Evolutionary conservation across 768 basidiomycete genomes (phyloP).

Genomic region (Pulveroboletus sp.): DNA sequence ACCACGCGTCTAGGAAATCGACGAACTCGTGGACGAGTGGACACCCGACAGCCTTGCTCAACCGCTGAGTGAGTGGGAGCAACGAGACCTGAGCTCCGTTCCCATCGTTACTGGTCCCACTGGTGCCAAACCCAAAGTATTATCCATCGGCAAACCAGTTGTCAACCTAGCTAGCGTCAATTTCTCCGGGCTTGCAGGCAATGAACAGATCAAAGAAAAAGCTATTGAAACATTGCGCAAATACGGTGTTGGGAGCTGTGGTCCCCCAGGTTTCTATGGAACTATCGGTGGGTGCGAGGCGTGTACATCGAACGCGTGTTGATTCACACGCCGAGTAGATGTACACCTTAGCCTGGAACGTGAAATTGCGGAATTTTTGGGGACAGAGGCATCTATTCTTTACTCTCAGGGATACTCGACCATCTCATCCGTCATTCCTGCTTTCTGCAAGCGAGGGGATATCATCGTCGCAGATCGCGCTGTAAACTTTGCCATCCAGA

Average conservation of each 20-base stretch:
- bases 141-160: slow-evolving; percentile 66
- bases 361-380: slow-evolving; percentile 87
- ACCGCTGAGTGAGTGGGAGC: slow-evolving; percentile 55
- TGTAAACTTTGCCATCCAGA: slow-evolving; percentile 94
- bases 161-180: slow-evolving; percentile 88
- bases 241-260: slow-evolving; percentile 93
- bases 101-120: slow-evolving; percentile 77
- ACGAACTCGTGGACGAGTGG: slow-evolving; percentile 97
- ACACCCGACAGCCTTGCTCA: slow-evolving; percentile 75
- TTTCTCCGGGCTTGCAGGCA: slow-evolving; percentile 85
- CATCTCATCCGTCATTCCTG: slow-evolving; percentile 89
- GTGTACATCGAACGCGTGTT: not conserved
- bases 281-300: slow-evolving; percentile 65
- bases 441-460: slow-evolving; percentile 96
- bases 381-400: slow-evolving; percentile 82
- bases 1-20: slow-evolving; percentile 67
- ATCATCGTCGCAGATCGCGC: slow-evolving; percentile 97
- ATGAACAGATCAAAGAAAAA: slow-evolving; percentile 79
- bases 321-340: slow-evolving; percentile 44
- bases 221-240: slow-evolving; percentile 80
- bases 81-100: slow-evolving; percentile 63
- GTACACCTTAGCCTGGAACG: slow-evolving; percentile 88
- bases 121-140: slow-evolving; percentile 78
- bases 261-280: slow-evolving; percentile 96
- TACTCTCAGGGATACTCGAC: slow-evolving; percentile 94